These are phyloP conservation scores for Ophiostoma ulmi DNA, from an alignment of 2,329 filamentous ascomycete species.

Conservation along the genomic window DNA sequence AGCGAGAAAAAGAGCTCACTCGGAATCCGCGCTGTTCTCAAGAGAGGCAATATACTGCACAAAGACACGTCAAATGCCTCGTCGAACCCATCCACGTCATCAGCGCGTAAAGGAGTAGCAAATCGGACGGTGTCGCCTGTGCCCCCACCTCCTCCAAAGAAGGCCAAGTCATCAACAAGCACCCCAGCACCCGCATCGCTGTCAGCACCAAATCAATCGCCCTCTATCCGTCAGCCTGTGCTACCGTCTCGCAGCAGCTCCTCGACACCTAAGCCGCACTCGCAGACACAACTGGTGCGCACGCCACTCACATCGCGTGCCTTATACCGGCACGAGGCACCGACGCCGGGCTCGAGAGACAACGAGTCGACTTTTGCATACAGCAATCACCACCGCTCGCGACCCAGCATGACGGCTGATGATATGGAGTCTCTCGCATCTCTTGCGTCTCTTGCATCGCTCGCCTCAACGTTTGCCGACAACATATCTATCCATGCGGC, in stretches of 20 bases:
- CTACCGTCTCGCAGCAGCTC: not conserved
- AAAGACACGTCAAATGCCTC: constrained; percentile 18
- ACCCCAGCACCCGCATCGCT: not conserved
- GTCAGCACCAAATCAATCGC: not conserved
- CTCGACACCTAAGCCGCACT: not conserved
- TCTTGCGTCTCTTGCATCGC: constrained; percentile 35
- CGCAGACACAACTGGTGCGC: constrained; percentile 17
- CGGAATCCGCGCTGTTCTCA: constrained; percentile 48
- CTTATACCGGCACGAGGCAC: constrained; percentile 24
- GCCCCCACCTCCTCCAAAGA: constrained; percentile 16
- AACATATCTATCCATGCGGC: constrained; percentile 48
- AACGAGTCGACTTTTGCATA: not conserved
- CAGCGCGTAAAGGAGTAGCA: not conserved
- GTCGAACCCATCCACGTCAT: not conserved
- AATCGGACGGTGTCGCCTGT: not conserved
- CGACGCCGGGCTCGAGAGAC: not conserved
- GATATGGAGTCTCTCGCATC: constrained; percentile 51
- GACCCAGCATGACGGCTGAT: constrained; percentile 22
- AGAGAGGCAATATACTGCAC: constrained; percentile 46
- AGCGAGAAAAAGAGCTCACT: constrained; percentile 10
- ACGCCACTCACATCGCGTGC: constrained; percentile 27
- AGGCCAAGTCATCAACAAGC: constrained; percentile 16
- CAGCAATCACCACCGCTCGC: constrained; percentile 15
- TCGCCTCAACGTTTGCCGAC: constrained; percentile 50
- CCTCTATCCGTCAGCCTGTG: not conserved